Percentiles rank a stretch among this genome's conserved stretches.
Evolutionary conservation across 2,329 filamentous ascomycete species (phyloP).

Genomic region (Diplodia scrobiculata): DNA sequence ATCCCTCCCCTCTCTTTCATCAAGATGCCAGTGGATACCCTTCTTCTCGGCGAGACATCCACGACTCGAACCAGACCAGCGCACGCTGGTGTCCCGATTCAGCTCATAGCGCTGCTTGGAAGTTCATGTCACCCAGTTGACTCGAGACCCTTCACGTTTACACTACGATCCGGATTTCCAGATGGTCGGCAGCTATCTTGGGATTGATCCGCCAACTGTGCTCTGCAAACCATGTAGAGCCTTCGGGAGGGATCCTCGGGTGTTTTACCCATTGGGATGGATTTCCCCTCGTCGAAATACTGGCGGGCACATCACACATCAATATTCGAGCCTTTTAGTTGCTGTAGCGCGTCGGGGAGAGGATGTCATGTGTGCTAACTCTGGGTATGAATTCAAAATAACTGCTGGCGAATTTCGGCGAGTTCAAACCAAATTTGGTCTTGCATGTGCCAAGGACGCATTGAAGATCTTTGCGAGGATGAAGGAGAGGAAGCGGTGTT

Average conservation of each 20-base stretch:
- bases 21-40: background rate
- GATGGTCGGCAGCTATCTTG: background rate
- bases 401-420: background rate
- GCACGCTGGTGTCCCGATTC: background rate
- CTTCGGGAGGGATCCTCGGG: background rate
- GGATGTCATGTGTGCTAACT: background rate
- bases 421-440: too few species aligned
- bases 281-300: background rate
- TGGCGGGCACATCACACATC: background rate
- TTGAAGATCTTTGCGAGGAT: background rate
- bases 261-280: too few species aligned
- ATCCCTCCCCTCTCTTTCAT: background rate
- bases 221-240: background rate
- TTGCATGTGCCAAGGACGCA: background rate
- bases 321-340: background rate
- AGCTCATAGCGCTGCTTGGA: conserved; percentile 1
- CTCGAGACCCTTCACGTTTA: background rate
- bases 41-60: background rate
- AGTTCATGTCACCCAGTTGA: background rate
- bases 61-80: background rate
- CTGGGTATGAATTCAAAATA: background rate
- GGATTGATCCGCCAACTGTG: background rate
- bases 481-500: too few species aligned
- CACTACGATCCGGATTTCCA: background rate
- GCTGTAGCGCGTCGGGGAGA: background rate